Evolutionary conservation across 1,284 basidiomycete species (phyloP).

Genomic region (Sutorius eximius): DNA sequence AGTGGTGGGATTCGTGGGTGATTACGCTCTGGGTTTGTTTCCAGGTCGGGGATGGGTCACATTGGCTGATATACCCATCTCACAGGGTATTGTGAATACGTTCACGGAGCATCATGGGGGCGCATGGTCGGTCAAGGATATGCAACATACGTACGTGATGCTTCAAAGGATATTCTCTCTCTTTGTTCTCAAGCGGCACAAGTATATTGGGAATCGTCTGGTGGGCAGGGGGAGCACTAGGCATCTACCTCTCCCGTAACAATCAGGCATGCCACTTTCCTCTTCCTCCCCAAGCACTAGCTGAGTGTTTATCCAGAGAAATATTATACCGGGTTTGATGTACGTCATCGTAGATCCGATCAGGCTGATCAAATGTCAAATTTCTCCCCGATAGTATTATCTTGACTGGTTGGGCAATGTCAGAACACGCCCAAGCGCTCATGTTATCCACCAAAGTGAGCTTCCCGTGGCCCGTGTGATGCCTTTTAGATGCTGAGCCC

Average conservation of each 20-base stretch:
- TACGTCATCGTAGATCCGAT: conserved; percentile 37
- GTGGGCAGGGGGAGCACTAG: conserved; percentile 91
- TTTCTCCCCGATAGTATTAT: conserved; percentile 56
- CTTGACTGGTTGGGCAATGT: conserved; percentile 95
- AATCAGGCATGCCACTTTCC: conserved; percentile 53
- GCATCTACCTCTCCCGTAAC: conserved; percentile 82
- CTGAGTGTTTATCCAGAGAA: conserved; percentile 47
- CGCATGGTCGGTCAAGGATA: conserved; percentile 86
- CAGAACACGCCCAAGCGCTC: conserved; percentile 82
- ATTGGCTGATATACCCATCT: background rate
- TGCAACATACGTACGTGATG: conserved; percentile 83
- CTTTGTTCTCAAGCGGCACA: background rate
- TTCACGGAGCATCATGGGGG: conserved; percentile 89
- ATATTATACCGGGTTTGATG: conserved; percentile 84
- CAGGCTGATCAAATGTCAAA: conserved; percentile 2
- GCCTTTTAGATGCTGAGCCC: conserved; percentile 10
- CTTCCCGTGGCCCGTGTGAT: background rate
- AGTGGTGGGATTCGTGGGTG: conserved; percentile 90
- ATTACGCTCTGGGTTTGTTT: conserved; percentile 82
- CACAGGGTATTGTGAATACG: conserved; percentile 70
- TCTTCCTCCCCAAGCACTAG: background rate
- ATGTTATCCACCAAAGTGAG: conserved; percentile 79
- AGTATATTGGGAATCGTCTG: conserved; percentile 51
- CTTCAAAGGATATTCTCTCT: background rate
- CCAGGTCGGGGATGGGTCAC: background rate